Evolutionary conservation across 2,329 filamentous ascomycete species (phyloP), one percentile per base, ranked within the genome.

Genomic region (Colletotrichum godetiae): DNA sequence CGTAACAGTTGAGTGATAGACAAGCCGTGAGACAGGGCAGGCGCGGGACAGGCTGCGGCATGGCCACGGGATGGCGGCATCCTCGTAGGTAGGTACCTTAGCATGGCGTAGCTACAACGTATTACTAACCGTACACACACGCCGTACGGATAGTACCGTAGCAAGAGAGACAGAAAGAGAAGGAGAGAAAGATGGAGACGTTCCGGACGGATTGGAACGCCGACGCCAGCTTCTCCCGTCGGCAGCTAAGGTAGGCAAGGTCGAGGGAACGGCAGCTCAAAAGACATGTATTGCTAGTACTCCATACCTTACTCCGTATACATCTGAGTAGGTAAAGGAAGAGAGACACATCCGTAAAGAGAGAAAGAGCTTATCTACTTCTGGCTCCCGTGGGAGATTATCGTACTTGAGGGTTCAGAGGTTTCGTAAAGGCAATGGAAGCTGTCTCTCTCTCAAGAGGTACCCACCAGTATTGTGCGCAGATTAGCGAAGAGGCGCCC

Each of bases 401-500:
- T 42, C 37, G 37, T 42, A 42, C 3, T 4, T 29, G 4, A 4
- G 37, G 37, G 37, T 19, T 42, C 37, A 42, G 15, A 42, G 3
- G 5, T 42, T 42, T 6, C 15, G 37, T 42, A 42, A 42, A 19
- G 37, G 37, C 37, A 42, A 29, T 29, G 27, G 27, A 29, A 19
- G 37, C 15, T 42, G 6, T 42, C 15, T 42, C 37, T 42, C 37
- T 42, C 27, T 29, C 27, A 13, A 19, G 19, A 6, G 37, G 15
- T 42, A 42, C 37, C 6, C 6, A 63, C 19, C 19, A n/a, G 29
- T 53, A 19, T 63, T 15, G 42, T 10, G 29, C 29, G 52, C 7
- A 68, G 58, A 72, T 68, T 68, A 68, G 58, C 57, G 63, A 42
- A 46, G 46, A 49, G 65, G 22, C 52, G 55, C 15, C 46, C 31